These are phyloP conservation scores for Dalbergia cochinchinensis DNA, from an alignment of 306 rosid genomes.

Conservation along the genomic window DNA sequence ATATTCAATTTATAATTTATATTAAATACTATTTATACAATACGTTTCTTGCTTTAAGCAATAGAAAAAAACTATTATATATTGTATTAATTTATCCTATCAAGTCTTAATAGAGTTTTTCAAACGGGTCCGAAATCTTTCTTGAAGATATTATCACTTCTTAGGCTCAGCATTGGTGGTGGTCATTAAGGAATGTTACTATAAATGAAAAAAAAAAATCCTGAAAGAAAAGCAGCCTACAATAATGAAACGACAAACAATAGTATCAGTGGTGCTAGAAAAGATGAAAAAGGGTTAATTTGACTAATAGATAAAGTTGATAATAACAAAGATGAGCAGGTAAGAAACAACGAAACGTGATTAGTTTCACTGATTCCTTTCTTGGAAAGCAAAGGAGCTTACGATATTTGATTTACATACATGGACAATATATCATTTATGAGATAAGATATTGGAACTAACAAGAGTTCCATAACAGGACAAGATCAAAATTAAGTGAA, in stretches of 20 bases:
- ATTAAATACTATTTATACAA: no score
- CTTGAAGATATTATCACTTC: no score
- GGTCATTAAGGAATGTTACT: no score
- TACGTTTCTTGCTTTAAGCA: no score
- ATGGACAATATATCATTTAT: background rate
- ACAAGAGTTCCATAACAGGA: conserved; percentile 15
- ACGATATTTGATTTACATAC: background rate
- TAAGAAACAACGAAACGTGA: background rate
- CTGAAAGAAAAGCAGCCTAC: background rate
- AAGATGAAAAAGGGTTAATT: background rate
- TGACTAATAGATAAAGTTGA: background rate
- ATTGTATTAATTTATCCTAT: no score
- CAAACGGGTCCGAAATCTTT: no score
- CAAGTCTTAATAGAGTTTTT: no score
- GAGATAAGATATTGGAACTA: background rate
- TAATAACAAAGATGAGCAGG: background rate
- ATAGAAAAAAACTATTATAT: no score
- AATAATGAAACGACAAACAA: background rate
- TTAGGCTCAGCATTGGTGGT: no score
- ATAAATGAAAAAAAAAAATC: no score
- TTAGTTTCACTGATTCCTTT: conserved; percentile 14
- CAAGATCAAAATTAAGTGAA: conserved; percentile 13
- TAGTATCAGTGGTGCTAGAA: background rate
- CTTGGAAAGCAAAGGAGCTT: conserved; percentile 1
- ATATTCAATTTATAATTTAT: no score